Evolutionary conservation across 176 grass and related monocot genomes (phyloP).

Genomic region (Urochloa ruziziensis): DNA sequence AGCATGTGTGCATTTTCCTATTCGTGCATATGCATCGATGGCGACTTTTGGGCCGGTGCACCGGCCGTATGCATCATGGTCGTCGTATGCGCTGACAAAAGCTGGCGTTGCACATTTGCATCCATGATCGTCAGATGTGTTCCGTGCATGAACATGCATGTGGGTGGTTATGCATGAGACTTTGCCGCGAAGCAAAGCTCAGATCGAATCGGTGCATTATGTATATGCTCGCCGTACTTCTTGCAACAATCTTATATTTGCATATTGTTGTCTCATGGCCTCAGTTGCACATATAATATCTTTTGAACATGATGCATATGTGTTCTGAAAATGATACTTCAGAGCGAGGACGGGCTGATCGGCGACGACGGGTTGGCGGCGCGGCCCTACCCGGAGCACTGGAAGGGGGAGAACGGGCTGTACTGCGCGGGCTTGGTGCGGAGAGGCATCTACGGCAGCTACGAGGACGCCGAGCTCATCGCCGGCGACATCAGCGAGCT

Average conservation of each 20-base stretch:
- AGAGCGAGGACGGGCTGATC: conserved; percentile 45
- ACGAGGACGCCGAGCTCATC: conserved; percentile 47
- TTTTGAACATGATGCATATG: background rate
- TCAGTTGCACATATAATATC: background rate
- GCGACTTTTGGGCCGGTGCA: background rate
- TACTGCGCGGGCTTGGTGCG: conserved; percentile 52
- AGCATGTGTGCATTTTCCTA: no score
- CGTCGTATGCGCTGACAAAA: background rate
- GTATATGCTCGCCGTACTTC: background rate
- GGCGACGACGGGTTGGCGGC: conserved; percentile 55
- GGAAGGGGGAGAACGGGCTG: conserved; percentile 56
- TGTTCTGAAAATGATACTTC: background rate
- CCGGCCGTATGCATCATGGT: background rate
- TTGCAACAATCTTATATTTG: background rate
- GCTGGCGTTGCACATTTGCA: no score
- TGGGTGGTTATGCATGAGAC: background rate
- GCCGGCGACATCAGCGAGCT: conserved; percentile 46
- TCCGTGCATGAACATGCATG: background rate
- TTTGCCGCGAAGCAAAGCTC: conserved; percentile 21
- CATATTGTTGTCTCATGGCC: no score
- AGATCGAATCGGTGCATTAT: background rate
- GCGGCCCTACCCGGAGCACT: conserved; percentile 38
- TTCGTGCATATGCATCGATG: no score
- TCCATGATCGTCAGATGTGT: background rate
- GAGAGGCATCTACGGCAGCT: conserved; percentile 55